A percentile compares a stretch with the other conserved stretches of the same genome.
Conservation (phyloP, 1,139 yeast genomes). For the Debaryomyces psychrophilus region DNA sequence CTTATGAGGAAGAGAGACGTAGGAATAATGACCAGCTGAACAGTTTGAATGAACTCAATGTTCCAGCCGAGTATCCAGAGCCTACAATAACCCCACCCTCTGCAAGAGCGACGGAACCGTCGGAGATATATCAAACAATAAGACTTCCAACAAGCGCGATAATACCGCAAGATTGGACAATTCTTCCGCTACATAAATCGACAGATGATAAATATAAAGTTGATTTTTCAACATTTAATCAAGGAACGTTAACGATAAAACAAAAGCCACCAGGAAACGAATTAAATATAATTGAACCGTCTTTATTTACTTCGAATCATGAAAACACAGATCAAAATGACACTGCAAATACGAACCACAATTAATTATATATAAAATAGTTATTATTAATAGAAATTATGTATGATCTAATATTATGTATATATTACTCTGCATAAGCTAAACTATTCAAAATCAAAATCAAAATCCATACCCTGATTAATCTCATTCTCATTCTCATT, state of each 20-base stretch:
- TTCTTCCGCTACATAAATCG: constrained; percentile 29
- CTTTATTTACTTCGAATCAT: not conserved
- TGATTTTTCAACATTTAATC: constrained; percentile 20
- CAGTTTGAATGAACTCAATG: constrained; percentile 7
- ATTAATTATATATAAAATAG: not conserved
- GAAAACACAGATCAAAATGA: not conserved
- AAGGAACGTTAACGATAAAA: constrained; percentile 21
- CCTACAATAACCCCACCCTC: constrained; percentile 2
- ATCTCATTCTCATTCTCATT: not conserved
- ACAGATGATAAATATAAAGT: constrained; percentile 24
- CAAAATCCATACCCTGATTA: constrained; percentile 5
- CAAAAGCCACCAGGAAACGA: constrained; percentile 4
- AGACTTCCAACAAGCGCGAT: constrained; percentile 29
- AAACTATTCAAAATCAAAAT: constrained; percentile 5
- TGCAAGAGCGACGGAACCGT: constrained; percentile 7
- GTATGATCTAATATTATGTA: not conserved
- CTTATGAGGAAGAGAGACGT: not conserved
- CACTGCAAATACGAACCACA: not conserved
- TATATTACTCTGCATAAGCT: not conserved
- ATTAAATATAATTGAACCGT: constrained; percentile 8
- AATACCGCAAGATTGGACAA: constrained; percentile 40
- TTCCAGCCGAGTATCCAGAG: constrained; percentile 9
- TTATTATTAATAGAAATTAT: not conserved
- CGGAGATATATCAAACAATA: constrained; percentile 24
- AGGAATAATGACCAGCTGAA: not conserved